These are phyloP conservation scores for Tuber aestivum DNA, from an alignment of 495 filamentous ascomycete genomes.

Conservation along the genomic window DNA sequence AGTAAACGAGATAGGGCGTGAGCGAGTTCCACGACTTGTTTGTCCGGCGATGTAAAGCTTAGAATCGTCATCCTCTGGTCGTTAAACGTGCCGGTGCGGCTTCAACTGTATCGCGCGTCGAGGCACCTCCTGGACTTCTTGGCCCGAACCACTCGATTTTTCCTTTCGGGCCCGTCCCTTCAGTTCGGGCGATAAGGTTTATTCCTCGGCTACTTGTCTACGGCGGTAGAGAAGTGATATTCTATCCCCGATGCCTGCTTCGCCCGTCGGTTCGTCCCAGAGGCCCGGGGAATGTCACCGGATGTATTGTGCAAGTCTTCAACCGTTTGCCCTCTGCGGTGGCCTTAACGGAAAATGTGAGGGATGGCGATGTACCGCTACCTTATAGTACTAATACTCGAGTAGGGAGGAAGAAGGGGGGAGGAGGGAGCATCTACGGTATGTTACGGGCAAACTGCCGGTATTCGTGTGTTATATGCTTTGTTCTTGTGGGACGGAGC, in stretches of 20 bases:
- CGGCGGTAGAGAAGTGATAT: background rate
- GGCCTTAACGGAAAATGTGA: background rate
- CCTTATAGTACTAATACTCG: background rate
- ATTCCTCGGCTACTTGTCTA: background rate
- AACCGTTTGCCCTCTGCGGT: background rate
- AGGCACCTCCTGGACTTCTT: background rate
- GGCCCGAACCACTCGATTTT: background rate
- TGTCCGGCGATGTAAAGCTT: background rate
- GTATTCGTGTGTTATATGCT: background rate
- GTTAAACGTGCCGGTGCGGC: background rate
- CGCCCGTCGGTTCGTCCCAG: background rate
- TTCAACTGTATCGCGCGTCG: background rate
- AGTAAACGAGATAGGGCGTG: slow-evolving; percentile 49
- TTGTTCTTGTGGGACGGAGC: background rate
- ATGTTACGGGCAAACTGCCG: background rate
- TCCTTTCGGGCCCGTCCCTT: background rate
- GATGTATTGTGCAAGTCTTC: background rate
- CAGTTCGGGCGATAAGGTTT: background rate
- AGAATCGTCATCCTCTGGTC: background rate
- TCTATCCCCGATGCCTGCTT: background rate
- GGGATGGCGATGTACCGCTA: background rate
- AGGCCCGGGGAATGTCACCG: background rate
- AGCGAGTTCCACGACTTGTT: slow-evolving; percentile 8
- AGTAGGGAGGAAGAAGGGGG: background rate
- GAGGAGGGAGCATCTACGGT: background rate